Evolutionary conservation across 1,139 yeast genomes (phyloP).

Genomic region (Nakaseomyces delphensis): DNA sequence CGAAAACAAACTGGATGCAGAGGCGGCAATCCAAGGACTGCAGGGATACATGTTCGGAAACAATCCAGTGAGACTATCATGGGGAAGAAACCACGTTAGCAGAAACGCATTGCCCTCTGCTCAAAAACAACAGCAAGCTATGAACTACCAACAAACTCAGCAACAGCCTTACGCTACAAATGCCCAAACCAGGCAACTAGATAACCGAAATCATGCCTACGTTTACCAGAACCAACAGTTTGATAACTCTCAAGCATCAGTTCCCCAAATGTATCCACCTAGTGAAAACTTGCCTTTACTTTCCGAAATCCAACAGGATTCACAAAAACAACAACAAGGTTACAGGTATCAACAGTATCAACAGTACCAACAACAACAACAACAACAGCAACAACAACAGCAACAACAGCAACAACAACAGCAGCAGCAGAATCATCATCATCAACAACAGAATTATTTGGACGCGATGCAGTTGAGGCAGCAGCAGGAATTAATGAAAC

Average conservation of each 20-base stretch:
- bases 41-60: conserved; percentile 89
- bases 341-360: neutral
- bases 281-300: neutral
- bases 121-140: conserved; percentile 6
- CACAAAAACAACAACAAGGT: neutral
- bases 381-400: conserved; percentile 21
- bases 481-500: conserved; percentile 1
- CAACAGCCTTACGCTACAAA: neutral
- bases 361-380: conserved; percentile 14
- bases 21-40: conserved; percentile 82
- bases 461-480: conserved; percentile 5
- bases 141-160: conserved; percentile 3
- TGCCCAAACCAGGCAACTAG: neutral
- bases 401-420: conserved; percentile 15
- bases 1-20: conserved; percentile 72
- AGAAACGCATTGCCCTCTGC: conserved; percentile 8
- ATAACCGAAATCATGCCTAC: neutral
- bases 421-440: conserved; percentile 9
- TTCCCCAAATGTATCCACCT: neutral
- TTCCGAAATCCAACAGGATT: conserved; percentile 6
- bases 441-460: conserved; percentile 2
- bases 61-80: conserved; percentile 71
- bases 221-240: neutral
- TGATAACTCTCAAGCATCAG: neutral
- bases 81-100: conserved; percentile 53